Percentiles rank a stretch among this genome's conserved stretches.
Conservation (phyloP, 1,284 basidiomycete genomes). For the Naganishia cerealis region DNA sequence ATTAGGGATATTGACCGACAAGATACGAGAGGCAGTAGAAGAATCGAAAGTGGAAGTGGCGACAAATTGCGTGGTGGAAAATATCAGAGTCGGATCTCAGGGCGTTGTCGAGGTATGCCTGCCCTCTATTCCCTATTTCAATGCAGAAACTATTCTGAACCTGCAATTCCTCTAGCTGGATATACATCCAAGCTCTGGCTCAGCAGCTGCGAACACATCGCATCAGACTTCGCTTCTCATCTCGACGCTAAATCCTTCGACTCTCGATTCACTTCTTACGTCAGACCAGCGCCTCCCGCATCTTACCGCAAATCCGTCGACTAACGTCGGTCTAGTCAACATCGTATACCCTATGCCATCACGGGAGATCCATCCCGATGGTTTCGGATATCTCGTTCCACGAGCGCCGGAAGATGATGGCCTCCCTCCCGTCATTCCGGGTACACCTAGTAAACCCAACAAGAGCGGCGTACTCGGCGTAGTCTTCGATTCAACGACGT, state of each 20-base stretch:
- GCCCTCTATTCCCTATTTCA: neutral
- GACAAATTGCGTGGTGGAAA: conserved; percentile 25
- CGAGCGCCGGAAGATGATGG: conserved; percentile 61
- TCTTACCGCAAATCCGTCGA: conserved; percentile 47
- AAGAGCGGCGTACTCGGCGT: conserved; percentile 66
- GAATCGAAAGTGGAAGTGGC: conserved; percentile 64
- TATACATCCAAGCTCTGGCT: conserved; percentile 3
- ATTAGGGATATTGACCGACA: conserved; percentile 66
- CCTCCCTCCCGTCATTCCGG: neutral
- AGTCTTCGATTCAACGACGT: conserved; percentile 77
- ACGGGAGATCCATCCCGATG: conserved; percentile 64
- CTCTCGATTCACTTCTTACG: conserved; percentile 37
- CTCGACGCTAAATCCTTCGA: conserved; percentile 39
- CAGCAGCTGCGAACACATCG: neutral
- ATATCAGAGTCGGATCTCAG: neutral
- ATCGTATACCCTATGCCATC: conserved; percentile 63
- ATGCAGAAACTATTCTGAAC: neutral
- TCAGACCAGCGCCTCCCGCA: conserved; percentile 53
- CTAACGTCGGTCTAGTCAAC: conserved; percentile 67
- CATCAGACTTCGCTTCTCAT: conserved; percentile 40
- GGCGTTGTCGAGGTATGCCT: conserved; percentile 3
- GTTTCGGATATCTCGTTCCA: conserved; percentile 93
- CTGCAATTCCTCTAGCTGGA: neutral
- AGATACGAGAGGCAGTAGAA: conserved; percentile 58
- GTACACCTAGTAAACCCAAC: conserved; percentile 40